Conservation (phyloP, 345 rosid genomes). For the Noccaea bulbosa region DNA sequence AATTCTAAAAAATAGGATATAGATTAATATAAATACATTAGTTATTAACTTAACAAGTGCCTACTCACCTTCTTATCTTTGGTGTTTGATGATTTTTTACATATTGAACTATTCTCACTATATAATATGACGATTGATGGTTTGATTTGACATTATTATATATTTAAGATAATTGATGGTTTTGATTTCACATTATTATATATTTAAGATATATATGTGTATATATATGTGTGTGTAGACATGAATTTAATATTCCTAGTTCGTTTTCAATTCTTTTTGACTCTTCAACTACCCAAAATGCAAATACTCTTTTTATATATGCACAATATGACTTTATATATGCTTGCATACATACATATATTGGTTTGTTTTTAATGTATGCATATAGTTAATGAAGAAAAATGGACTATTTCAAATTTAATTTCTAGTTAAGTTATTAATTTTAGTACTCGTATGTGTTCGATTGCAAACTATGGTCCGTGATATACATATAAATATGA, state of each 20-base stretch:
- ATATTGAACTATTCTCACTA: not conserved
- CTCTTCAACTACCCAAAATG: conserved; percentile 41
- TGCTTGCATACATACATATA: conserved; percentile 12
- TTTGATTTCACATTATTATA: not conserved
- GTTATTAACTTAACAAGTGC: conserved; percentile 22
- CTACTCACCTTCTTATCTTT: conserved; percentile 22
- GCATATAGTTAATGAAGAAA: conserved; percentile 6
- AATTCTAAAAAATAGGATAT: conserved; percentile 9
- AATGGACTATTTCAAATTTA: not conserved
- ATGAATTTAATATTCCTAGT: conserved; percentile 12
- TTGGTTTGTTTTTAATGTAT: not conserved
- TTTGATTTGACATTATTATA: conserved; percentile 3
- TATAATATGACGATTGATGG: conserved; percentile 2
- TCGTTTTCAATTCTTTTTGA: conserved; percentile 20
- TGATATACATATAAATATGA: not conserved
- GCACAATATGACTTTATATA: conserved; percentile 1
- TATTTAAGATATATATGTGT: not conserved
- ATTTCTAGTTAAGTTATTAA: not conserved
- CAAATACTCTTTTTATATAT: conserved; percentile 17
- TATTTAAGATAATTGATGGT: not conserved
- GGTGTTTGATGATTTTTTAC: not conserved
- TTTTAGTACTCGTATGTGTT: too few species aligned
- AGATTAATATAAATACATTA: not conserved
- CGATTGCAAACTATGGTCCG: not conserved
- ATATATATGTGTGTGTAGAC: not conserved